phyloP scores from a whole-genome alignment of 108 stramenopile species.

The Cylindrotheca fusiformis region DNA sequence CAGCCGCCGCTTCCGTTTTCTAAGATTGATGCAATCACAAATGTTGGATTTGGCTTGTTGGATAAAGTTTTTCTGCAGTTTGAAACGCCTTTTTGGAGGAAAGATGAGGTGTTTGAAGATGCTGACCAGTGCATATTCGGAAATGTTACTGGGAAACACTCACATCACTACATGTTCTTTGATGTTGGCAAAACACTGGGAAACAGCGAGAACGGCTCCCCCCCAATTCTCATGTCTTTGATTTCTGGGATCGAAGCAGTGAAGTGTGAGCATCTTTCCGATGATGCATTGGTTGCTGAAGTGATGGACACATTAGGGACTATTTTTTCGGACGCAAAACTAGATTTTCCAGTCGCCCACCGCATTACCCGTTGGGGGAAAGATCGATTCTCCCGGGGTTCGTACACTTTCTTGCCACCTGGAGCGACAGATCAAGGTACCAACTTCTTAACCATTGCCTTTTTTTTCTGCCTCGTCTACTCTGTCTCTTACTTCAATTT shows the following conservation, averaged over 20 bases:
- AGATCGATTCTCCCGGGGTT: conserved; percentile 53
- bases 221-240: conserved; percentile 52
- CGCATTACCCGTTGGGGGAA: conserved; percentile 50
- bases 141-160: conserved; percentile 47
- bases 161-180: conserved; percentile 70
- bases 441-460: too few relatives aligned
- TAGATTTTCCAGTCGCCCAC: conserved; percentile 39
- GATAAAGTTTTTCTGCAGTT: conserved; percentile 67
- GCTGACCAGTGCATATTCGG: conserved; percentile 42
- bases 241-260: conserved; percentile 60
- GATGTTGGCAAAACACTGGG: conserved; percentile 45
- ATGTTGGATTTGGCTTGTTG: conserved; percentile 71
- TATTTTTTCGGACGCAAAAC: conserved; percentile 28
- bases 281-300: conserved; percentile 33
- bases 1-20: conserved; percentile 62
- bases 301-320: conserved; percentile 37
- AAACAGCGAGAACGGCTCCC: conserved; percentile 17
- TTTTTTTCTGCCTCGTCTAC: too few relatives aligned
- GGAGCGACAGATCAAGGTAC: conserved; percentile 59
- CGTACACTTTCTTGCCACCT: conserved; percentile 57
- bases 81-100: conserved; percentile 48
- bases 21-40: conserved; percentile 68
- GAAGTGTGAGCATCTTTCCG: conserved; percentile 34
- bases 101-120: conserved; percentile 16
- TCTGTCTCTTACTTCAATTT: too few relatives aligned